These are phyloP conservation scores for Lophium mytilinum DNA, from an alignment of 495 filamentous ascomycete species.

Conservation along the genomic window DNA sequence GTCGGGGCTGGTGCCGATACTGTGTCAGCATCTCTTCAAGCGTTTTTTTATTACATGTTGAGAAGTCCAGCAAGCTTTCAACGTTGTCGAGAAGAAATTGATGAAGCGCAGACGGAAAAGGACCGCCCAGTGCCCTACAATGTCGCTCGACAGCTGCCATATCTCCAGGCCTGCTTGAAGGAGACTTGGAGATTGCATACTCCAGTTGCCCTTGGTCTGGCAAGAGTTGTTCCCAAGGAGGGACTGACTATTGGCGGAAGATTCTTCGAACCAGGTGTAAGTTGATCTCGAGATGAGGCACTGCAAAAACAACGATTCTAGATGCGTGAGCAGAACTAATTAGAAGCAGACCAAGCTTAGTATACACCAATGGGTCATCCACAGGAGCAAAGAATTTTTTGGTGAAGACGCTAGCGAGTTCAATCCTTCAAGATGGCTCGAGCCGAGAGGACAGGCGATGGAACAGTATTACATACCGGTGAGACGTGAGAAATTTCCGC, in stretches of 20 bases:
- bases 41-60: slow-evolving; percentile 34
- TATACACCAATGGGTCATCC: slow-evolving; percentile 40
- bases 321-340: slow-evolving; percentile 17
- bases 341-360: slow-evolving; percentile 33
- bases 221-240: slow-evolving; percentile 28
- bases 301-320: slow-evolving; percentile 37
- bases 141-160: slow-evolving; percentile 31
- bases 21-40: slow-evolving; percentile 34
- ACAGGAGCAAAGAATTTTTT: slow-evolving; percentile 27
- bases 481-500: neutral
- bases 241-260: slow-evolving; percentile 10
- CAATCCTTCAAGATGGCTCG: slow-evolving; percentile 43
- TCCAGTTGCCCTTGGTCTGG: slow-evolving; percentile 26
- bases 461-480: slow-evolving; percentile 33
- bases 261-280: neutral
- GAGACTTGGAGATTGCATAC: slow-evolving; percentile 45
- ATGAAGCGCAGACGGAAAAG: slow-evolving; percentile 23
- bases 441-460: slow-evolving; percentile 21
- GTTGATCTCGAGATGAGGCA: neutral
- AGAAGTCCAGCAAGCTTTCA: slow-evolving; percentile 31
- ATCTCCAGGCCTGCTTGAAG: slow-evolving; percentile 40
- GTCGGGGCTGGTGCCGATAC: slow-evolving; percentile 43
- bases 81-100: slow-evolving; percentile 33
- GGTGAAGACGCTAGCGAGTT: slow-evolving; percentile 40
- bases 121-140: slow-evolving; percentile 27